Evolutionary conservation across 1,284 basidiomycete species (phyloP).

Genomic region (Ustilago curta): DNA sequence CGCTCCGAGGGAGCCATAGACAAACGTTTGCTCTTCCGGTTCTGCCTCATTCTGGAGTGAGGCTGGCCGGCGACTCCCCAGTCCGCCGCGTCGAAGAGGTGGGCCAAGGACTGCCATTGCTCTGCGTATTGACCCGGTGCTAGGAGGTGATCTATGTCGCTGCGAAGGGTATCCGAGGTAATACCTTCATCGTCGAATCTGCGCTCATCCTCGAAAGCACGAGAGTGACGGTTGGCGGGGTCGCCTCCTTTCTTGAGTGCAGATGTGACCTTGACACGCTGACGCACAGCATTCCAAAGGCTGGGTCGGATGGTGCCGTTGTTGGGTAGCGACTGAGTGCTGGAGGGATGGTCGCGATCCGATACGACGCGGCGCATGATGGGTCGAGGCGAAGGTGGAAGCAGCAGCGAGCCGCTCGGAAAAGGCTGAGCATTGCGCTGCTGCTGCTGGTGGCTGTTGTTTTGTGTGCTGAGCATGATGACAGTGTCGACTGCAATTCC

Average conservation of each 20-base stretch:
- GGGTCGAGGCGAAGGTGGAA: slow-evolving; percentile 24
- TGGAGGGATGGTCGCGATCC: slow-evolving; percentile 39
- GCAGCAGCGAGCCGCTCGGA: slow-evolving; percentile 27
- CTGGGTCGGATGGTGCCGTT: slow-evolving; percentile 28
- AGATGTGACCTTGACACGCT: slow-evolving; percentile 40
- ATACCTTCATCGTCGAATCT: slow-evolving; percentile 58
- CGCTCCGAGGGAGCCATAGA: slow-evolving; percentile 6
- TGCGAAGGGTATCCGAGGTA: slow-evolving; percentile 46
- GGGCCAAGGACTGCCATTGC: slow-evolving; percentile 60
- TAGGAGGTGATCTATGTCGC: slow-evolving; percentile 32
- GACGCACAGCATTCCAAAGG: slow-evolving; percentile 48
- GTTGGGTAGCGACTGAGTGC: slow-evolving; percentile 35
- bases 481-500: background rate
- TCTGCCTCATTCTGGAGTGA: slow-evolving; percentile 13
- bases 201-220: slow-evolving; percentile 36
- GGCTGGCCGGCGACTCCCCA: slow-evolving; percentile 5
- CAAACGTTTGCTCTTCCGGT: slow-evolving; percentile 30
- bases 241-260: slow-evolving; percentile 25
- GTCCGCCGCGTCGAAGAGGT: slow-evolving; percentile 47
- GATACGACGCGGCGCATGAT: slow-evolving; percentile 42
- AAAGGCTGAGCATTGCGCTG: slow-evolving; percentile 5
- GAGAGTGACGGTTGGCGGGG: slow-evolving; percentile 23
- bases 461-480: slow-evolving; percentile 2
- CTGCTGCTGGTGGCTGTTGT: background rate
- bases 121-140: slow-evolving; percentile 50